Conservation (phyloP, 495 filamentous ascomycete species). For the Aspergillus biplanus region DNA sequence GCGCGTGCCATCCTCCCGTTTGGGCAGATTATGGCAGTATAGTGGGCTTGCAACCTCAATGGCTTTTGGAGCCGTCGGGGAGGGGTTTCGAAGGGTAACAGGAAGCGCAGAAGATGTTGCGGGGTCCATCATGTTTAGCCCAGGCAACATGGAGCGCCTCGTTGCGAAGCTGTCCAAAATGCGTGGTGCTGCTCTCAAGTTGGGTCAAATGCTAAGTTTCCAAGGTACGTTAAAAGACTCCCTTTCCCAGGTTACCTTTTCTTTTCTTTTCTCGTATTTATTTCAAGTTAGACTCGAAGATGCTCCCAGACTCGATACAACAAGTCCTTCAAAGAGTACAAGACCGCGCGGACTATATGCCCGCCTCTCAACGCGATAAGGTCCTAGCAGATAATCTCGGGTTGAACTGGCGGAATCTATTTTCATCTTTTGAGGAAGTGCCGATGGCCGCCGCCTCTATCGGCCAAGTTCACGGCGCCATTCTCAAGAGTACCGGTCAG, state of each 20-base stretch:
- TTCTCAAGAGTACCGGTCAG: conserved; percentile 72
- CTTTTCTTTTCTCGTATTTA: neutral
- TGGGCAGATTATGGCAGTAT: conserved; percentile 93
- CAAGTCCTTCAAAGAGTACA: conserved; percentile 92
- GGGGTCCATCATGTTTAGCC: conserved; percentile 84
- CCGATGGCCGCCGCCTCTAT: conserved; percentile 98
- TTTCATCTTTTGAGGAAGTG: conserved; percentile 81
- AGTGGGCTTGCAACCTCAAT: conserved; percentile 90
- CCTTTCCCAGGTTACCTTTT: neutral
- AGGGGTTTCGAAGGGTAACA: conserved; percentile 74
- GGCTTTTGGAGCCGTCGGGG: conserved; percentile 89
- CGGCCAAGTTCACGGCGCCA: conserved; percentile 90
- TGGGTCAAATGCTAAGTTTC: conserved; percentile 97
- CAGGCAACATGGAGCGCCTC: conserved; percentile 87
- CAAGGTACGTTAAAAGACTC: conserved; percentile 58
- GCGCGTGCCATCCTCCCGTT: conserved; percentile 82
- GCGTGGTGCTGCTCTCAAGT: conserved; percentile 96
- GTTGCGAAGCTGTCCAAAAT: conserved; percentile 92
- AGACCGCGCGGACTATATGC: conserved; percentile 98
- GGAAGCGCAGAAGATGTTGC: conserved; percentile 60
- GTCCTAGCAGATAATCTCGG: conserved; percentile 82
- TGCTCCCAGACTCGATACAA: conserved; percentile 84
- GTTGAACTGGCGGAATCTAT: conserved; percentile 81
- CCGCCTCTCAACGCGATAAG: conserved; percentile 82
- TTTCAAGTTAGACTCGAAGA: conserved; percentile 73